Percentiles rank a stretch among this genome's conserved stretches.
These are phyloP conservation scores for Gnomoniopsis sp. DNA, from an alignment of 2,329 filamentous ascomycete species.

Conservation along the genomic window DNA sequence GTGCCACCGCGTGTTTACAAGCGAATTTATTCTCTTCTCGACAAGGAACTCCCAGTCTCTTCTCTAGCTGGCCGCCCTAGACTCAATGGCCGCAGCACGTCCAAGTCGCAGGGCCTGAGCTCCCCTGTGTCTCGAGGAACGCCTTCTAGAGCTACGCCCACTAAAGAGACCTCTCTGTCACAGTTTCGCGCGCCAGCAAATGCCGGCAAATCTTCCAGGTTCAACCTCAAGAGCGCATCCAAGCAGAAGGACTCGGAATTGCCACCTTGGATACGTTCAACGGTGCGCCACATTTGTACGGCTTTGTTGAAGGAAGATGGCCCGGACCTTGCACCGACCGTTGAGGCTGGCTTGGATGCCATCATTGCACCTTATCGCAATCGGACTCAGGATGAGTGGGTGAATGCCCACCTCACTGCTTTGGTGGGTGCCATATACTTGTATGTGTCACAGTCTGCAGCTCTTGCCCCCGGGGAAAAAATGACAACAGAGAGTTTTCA, in stretches of 20 bases:
- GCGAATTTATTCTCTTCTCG: constrained; percentile 77
- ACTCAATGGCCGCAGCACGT: constrained; percentile 28
- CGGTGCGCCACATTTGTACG: constrained; percentile 63
- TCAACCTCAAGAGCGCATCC: constrained; percentile 37
- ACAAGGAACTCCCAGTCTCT: constrained; percentile 60
- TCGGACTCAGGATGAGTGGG: constrained; percentile 46
- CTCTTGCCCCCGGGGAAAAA: constrained; percentile 30
- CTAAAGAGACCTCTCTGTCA: constrained; percentile 27
- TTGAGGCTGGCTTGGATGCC: constrained; percentile 69
- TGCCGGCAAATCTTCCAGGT: constrained; percentile 29
- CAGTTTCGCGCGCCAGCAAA: constrained; percentile 26
- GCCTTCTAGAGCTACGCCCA: constrained; percentile 26
- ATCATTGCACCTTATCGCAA: constrained; percentile 43
- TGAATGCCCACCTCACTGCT: constrained; percentile 45
- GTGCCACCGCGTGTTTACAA: constrained; percentile 79
- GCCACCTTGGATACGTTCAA: constrained; percentile 67
- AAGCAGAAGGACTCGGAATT: constrained; percentile 33
- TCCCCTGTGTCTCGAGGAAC: constrained; percentile 20
- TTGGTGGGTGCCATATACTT: constrained; percentile 60
- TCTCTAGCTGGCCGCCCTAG: constrained; percentile 27
- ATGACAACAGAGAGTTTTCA: constrained; percentile 19
- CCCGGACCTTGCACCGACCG: constrained; percentile 63
- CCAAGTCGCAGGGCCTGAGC: constrained; percentile 31
- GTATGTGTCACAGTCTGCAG: constrained; percentile 53
- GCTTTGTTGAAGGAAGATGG: constrained; percentile 48